Evolutionary conservation across 2,329 filamentous ascomycete species (phyloP).

Genomic region (Penicillium sp.): DNA sequence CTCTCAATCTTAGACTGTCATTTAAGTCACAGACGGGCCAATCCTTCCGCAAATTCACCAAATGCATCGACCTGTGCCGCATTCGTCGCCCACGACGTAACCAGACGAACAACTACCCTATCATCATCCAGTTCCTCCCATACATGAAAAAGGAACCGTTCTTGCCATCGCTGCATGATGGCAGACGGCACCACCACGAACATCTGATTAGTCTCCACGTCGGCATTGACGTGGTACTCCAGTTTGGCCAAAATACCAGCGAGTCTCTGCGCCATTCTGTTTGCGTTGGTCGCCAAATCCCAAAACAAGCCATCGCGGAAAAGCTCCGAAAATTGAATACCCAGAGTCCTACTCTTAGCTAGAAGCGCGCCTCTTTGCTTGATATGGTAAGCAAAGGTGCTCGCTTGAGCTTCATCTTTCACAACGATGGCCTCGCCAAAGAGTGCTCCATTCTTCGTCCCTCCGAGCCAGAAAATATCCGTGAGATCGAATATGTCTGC

Average conservation of each 20-base stretch:
- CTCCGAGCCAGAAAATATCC: background rate
- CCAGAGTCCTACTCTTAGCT: background rate
- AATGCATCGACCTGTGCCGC: background rate
- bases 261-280: background rate
- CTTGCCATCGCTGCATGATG: background rate
- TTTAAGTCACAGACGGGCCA: too few species aligned
- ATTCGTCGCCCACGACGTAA: background rate
- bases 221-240: background rate
- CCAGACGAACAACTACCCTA: background rate
- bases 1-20: too few species aligned
- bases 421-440: background rate
- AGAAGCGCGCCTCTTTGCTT: background rate
- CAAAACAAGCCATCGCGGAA: background rate
- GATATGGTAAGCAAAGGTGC: background rate
- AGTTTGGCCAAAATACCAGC: background rate
- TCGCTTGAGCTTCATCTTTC: background rate
- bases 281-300: background rate
- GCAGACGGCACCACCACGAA: background rate
- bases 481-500: background rate
- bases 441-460: background rate
- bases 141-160: background rate
- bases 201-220: background rate
- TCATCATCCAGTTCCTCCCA: background rate
- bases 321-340: background rate
- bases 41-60: too few species aligned